These are phyloP conservation scores for Sorghum bicolor DNA, from an alignment of 176 grass and related monocot genomes.

Conservation along the genomic window DNA sequence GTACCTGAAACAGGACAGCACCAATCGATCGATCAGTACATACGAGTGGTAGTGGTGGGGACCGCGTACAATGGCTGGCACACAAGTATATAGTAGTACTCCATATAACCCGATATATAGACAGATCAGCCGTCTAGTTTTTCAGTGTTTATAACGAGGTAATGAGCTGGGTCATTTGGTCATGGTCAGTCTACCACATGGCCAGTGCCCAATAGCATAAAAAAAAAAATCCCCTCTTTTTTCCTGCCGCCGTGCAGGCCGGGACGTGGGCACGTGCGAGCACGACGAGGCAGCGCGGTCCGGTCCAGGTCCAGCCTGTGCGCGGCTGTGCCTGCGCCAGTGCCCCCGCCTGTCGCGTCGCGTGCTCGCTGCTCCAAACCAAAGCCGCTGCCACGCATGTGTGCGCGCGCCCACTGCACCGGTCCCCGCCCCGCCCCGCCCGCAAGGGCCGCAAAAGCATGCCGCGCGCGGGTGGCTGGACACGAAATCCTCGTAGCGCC, in stretches of 20 bases:
- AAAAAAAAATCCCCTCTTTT: not conserved
- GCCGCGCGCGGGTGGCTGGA: not conserved
- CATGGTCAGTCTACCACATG: not conserved
- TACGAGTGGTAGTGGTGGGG: not conserved
- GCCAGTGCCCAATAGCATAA: too few species aligned
- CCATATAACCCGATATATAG: too few species aligned
- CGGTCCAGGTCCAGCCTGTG: slow-evolving; percentile 60
- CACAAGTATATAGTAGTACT: too few species aligned
- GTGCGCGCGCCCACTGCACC: slow-evolving; percentile 26
- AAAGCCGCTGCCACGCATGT: slow-evolving; percentile 31
- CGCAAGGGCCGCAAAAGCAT: too few species aligned
- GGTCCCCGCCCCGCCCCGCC: slow-evolving; percentile 23
- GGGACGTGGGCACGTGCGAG: slow-evolving; percentile 67
- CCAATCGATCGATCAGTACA: not conserved
- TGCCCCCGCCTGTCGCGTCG: slow-evolving; percentile 8
- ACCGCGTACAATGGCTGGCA: not conserved
- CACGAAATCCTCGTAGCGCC: slow-evolving; percentile 33
- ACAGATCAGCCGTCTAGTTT: not conserved
- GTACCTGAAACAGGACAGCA: slow-evolving; percentile 46
- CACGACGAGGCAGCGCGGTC: slow-evolving; percentile 51
- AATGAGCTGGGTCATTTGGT: not conserved
- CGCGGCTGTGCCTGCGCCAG: not conserved
- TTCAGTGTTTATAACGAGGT: not conserved
- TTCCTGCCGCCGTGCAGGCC: slow-evolving; percentile 38
- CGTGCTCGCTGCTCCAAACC: slow-evolving; percentile 26